Conservation (phyloP, 2,329 filamentous ascomycete species). For the Aspergillus jensenii region DNA sequence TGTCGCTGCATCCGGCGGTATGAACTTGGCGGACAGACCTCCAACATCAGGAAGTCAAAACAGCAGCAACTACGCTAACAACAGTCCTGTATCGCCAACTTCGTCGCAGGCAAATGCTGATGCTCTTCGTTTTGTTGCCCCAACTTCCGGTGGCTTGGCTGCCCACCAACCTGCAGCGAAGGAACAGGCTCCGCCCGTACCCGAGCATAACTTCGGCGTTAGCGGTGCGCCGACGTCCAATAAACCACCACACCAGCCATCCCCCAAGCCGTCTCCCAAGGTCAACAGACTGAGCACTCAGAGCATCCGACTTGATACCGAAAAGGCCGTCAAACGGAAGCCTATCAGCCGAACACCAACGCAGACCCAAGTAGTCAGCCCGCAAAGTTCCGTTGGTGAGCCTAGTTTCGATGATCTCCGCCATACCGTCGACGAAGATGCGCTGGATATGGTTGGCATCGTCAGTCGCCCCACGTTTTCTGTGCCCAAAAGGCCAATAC, state of each 20-base stretch:
- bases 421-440: constrained; percentile 48
- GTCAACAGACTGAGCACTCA: constrained; percentile 16
- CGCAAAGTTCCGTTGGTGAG: constrained; percentile 28
- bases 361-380: constrained; percentile 14
- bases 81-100: constrained; percentile 37
- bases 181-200: constrained; percentile 21
- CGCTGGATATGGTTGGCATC: constrained; percentile 50
- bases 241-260: constrained; percentile 2
- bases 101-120: constrained; percentile 14
- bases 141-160: constrained; percentile 2
- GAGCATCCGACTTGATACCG: constrained; percentile 37
- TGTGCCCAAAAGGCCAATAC: constrained; percentile 26
- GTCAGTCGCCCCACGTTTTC: constrained; percentile 23
- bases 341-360: constrained; percentile 47
- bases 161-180: constrained; percentile 25
- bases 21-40: constrained; percentile 39
- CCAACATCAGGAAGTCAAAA: constrained; percentile 41
- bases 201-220: constrained; percentile 15
- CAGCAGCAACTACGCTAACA: constrained; percentile 35
- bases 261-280: constrained; percentile 3
- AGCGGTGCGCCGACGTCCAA: background rate
- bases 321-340: constrained; percentile 52
- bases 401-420: constrained; percentile 43
- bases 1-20: constrained; percentile 63
- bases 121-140: constrained; percentile 1